Base-by-base conservation (phyloP, 2,329 filamentous ascomycete species). In the Lachnellula subtilissima region DNA sequence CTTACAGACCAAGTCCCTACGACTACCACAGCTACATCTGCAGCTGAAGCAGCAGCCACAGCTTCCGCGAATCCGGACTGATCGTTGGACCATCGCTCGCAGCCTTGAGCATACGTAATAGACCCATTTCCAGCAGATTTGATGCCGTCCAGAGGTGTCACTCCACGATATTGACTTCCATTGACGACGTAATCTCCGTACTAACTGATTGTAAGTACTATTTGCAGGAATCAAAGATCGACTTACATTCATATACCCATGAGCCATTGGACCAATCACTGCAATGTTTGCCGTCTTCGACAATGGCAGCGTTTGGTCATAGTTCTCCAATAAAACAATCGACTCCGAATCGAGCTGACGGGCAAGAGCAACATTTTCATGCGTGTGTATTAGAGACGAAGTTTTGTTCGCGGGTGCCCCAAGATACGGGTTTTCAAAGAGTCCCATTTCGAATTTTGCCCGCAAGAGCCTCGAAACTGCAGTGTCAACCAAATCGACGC, bases 321-420 rank as follows among this genome's bases (percentile, higher is more conserved):
- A 75, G 60, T 97, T 96, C 74, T 96, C 95, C 40, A 97, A 78
- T 53, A 95, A 69, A 0, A 92, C 87, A 12, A 87, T 89, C 14
- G 88, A 89, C 68, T 95, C 90, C 0, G 85, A 86, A 5, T 90
- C 91, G 22, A 97, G 80, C 53, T 85, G 75, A 23, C 89, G 84
- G 2, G 90, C 89, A 0, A 94, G 71, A 8, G 78, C 74, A 35
- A 86, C 80, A 67, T 93, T 89, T 57, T 88, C 80, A 1, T 78
- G 82, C 1, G 81, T 87, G 65, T 89, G 83, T 58, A 90, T 84
- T 32, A 83, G 75, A 28, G 79, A 75, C 12, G 74, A 72, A 61
- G 82, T 81, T 62, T 86, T 68, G 5, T 79, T 76, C 8, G 78
- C 71, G 0, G 82, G 70, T 0, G 84, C 81, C 4, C 77, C 85